Percentiles rank a stretch among this genome's conserved stretches.
These are phyloP conservation scores for Beauveria medogensis DNA, from an alignment of 2,329 filamentous ascomycete genomes.

Conservation along the genomic window DNA sequence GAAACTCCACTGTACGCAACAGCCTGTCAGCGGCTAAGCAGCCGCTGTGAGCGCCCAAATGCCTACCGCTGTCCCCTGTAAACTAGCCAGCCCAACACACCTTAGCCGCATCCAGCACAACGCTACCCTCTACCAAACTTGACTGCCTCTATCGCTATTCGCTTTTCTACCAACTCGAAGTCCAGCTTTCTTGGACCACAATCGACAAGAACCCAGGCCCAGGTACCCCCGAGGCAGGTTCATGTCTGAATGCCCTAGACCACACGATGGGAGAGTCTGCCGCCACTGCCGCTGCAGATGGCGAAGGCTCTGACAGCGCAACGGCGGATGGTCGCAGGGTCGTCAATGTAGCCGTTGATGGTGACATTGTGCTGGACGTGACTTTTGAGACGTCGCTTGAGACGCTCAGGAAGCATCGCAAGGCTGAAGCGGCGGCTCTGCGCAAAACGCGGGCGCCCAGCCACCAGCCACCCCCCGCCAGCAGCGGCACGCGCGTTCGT, in stretches of 20 bases:
- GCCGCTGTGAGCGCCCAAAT: no score
- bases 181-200: background rate
- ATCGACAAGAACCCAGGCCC: no score
- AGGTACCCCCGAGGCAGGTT: background rate
- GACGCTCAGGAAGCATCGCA: constrained; percentile 39
- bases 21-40: no score
- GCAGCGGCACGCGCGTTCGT: constrained; percentile 29
- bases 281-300: constrained; percentile 22
- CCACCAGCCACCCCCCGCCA: constrained; percentile 20
- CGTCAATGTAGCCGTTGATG: constrained; percentile 45
- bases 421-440: constrained; percentile 25
- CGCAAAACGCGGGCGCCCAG: constrained; percentile 22
- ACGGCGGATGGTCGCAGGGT: constrained; percentile 26
- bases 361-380: constrained; percentile 60
- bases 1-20: no score
- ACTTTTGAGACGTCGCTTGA: constrained; percentile 52
- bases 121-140: background rate
- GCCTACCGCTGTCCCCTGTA: no score
- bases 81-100: no score
- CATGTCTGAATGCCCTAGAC: constrained; percentile 6
- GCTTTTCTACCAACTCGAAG: background rate
- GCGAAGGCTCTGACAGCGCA: constrained; percentile 21
- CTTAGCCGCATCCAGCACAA: no score
- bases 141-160: background rate
- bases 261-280: constrained; percentile 24